A percentile compares a stretch with the other conserved stretches of the same genome.
These are phyloP conservation scores for Annona squamosa DNA, from an alignment of 164 flowering plant genomes.

Conservation along the genomic window DNA sequence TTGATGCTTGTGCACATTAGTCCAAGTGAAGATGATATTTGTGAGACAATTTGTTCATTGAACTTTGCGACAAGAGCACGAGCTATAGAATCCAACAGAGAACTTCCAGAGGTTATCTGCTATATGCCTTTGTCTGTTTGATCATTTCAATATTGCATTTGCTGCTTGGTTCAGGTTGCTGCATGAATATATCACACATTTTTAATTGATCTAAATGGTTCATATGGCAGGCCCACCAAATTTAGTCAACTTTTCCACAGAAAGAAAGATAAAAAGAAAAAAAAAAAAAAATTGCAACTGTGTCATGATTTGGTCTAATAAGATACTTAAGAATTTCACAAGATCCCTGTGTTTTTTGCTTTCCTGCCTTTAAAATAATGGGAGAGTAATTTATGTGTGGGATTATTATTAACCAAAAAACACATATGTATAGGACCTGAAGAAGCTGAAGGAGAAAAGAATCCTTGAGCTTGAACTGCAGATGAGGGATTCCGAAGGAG, in stretches of 20 bases:
- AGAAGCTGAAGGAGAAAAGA: conserved; percentile 40
- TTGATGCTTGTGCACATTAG: conserved; percentile 76
- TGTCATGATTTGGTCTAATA: background rate
- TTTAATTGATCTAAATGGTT: background rate
- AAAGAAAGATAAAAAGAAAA: background rate
- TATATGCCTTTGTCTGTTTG: background rate
- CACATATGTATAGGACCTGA: conserved; percentile 37
- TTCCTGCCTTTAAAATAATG: background rate
- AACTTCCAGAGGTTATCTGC: conserved; percentile 41
- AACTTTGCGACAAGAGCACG: conserved; percentile 68
- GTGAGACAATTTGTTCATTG: conserved; percentile 64
- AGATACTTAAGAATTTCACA: background rate
- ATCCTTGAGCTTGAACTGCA: conserved; percentile 40
- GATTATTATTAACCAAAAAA: background rate
- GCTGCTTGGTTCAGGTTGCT: too few relatives aligned
- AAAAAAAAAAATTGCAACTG: background rate
- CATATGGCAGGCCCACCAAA: background rate
- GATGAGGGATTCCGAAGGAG: conserved; percentile 54
- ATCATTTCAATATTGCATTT: too few relatives aligned
- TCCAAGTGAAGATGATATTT: conserved; percentile 55
- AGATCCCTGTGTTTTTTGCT: background rate
- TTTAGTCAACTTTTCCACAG: too few relatives aligned
- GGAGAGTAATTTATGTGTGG: background rate
- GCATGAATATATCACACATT: too few relatives aligned
- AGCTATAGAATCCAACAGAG: conserved; percentile 46